phyloP scores from a whole-genome alignment of 495 filamentous ascomycete species.

The Aspergillus sclerotiicarbonarius region DNA sequence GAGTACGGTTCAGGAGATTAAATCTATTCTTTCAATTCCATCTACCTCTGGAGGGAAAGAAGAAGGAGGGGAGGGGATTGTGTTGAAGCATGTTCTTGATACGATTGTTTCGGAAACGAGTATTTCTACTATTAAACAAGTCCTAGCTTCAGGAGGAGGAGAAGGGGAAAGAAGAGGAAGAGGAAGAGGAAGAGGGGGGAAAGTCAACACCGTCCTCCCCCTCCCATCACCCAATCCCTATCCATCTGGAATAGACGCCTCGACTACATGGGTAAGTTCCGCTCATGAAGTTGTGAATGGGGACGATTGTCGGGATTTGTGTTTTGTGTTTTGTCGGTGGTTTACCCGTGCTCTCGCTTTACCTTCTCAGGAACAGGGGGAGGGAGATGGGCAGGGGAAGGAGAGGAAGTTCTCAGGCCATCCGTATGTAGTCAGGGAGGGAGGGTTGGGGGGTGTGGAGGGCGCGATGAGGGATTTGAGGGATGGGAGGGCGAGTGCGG shows the following conservation, averaged over 20 bases:
- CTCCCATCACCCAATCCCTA: no score
- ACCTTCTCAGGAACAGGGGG: no score
- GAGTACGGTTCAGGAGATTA: conserved; percentile 18
- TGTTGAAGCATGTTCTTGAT: no score
- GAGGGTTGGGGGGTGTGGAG: conserved; percentile 59
- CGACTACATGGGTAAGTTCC: conserved; percentile 19
- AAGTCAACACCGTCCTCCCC: conserved; percentile 56
- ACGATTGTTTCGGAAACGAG: conserved; percentile 57
- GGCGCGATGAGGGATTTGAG: conserved; percentile 55
- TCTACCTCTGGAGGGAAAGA: no score
- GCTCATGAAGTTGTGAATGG: conserved; percentile 21
- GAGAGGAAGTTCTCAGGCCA: conserved; percentile 58
- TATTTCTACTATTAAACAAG: conserved; percentile 22
- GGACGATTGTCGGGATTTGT: conserved; percentile 49
- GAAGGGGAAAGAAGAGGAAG: no score
- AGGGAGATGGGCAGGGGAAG: no score
- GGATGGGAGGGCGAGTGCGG: conserved; percentile 61
- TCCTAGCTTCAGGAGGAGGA: conserved; percentile 32
- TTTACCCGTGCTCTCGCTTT: conserved; percentile 54
- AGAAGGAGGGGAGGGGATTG: no score
- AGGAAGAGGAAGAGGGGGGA: no score
- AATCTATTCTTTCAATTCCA: conserved; percentile 20
- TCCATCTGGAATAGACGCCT: no score
- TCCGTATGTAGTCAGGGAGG: conserved; percentile 57
- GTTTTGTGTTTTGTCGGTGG: conserved; percentile 58